Evolutionary conservation across 1,284 basidiomycete species (phyloP).

Genomic region (Inonotus obliquus): DNA sequence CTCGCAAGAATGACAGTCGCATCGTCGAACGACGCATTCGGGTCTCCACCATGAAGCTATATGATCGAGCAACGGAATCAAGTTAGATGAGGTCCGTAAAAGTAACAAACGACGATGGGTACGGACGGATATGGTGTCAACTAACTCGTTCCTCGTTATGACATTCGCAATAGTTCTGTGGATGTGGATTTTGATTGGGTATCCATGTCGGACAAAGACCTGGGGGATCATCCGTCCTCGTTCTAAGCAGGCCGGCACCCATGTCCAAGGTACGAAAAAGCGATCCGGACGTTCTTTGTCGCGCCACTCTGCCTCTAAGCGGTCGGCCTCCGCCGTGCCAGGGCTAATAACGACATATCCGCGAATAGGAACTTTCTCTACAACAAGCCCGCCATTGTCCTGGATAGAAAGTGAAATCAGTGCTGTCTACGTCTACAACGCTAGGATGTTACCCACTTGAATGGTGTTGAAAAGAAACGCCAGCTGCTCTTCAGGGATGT

Average conservation of each 20-base stretch:
- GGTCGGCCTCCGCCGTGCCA: constrained; percentile 62
- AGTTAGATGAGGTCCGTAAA: not conserved
- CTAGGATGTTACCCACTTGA: constrained; percentile 41
- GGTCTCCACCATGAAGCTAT: constrained; percentile 75
- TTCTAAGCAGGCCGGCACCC: constrained; percentile 74
- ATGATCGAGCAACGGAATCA: not conserved
- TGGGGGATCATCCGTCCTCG: constrained; percentile 64
- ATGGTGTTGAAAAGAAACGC: constrained; percentile 64
- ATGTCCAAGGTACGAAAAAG: constrained; percentile 73
- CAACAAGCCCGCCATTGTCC: constrained; percentile 70
- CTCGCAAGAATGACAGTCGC: constrained; percentile 74
- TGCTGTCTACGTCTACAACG: not conserved
- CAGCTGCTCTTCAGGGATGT: constrained; percentile 62
- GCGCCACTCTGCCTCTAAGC: constrained; percentile 65
- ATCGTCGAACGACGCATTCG: constrained; percentile 55
- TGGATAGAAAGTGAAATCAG: constrained; percentile 24
- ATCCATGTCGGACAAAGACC: constrained; percentile 59
- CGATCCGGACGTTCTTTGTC: constrained; percentile 62
- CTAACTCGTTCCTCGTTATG: constrained; percentile 58
- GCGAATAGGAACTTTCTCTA: constrained; percentile 66
- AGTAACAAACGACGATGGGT: not conserved
- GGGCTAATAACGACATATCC: constrained; percentile 70
- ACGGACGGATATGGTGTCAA: constrained; percentile 63
- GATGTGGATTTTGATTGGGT: constrained; percentile 68
- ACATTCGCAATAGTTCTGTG: constrained; percentile 72